Conservation (phyloP, 1,284 basidiomycete species). For the Anthracocystis panici-leucophaei region DNA sequence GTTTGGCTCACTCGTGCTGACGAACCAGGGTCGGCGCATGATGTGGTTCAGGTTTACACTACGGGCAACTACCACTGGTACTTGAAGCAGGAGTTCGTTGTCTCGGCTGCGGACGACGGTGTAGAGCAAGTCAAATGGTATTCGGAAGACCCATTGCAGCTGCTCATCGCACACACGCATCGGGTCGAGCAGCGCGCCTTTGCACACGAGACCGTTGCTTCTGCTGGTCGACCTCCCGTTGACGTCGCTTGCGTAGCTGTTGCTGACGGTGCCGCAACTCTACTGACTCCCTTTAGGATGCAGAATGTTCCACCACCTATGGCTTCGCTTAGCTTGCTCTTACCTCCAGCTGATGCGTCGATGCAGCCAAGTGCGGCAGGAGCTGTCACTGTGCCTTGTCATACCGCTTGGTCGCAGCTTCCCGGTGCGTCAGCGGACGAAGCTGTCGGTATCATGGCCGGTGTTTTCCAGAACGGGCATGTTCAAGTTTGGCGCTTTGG, state of each 20-base stretch:
- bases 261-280: constrained; percentile 84
- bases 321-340: constrained; percentile 79
- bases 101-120: constrained; percentile 4
- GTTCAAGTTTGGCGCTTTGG: constrained; percentile 76
- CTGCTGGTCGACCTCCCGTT: constrained; percentile 76
- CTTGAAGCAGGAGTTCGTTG: constrained; percentile 62
- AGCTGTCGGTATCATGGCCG: constrained; percentile 75
- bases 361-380: constrained; percentile 13
- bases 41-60: constrained; percentile 86
- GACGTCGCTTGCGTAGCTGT: constrained; percentile 90
- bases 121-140: constrained; percentile 83
- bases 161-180: constrained; percentile 75
- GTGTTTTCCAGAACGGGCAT: constrained; percentile 74
- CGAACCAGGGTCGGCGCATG: background rate
- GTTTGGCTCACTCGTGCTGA: constrained; percentile 77
- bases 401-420: constrained; percentile 76
- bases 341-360: constrained; percentile 57
- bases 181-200: constrained; percentile 77
- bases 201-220: constrained; percentile 81
- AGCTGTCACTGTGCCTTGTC: constrained; percentile 43
- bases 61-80: constrained; percentile 96
- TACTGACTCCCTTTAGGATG: constrained; percentile 90
- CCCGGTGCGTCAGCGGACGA: constrained; percentile 60
- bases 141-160: constrained; percentile 79
- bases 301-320: constrained; percentile 97